Evolutionary conservation across 345 rosid species (phyloP), one percentile per base, ranked within the genome.

Genomic region (Isatis tinctoria): DNA sequence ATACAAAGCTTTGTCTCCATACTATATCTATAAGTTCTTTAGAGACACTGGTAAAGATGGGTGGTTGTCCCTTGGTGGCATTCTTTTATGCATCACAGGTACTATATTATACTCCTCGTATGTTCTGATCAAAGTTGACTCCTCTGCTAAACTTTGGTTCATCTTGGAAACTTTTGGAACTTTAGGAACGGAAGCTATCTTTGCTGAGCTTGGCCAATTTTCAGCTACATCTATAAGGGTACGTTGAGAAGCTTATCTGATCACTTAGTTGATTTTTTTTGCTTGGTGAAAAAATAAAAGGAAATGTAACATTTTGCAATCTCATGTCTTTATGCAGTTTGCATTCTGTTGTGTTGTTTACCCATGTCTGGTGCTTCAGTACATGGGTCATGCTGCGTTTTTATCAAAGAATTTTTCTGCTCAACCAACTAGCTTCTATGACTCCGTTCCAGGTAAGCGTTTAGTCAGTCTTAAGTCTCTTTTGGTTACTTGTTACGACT

Each of bases 351-450:
- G 87, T 73, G 80, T 90, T 44, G 87, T 87, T 44, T 95, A 90
- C 81, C 99, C 99, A 11, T 92, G 97, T 80, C 81, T 95, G 53
- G 95, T 95, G 83, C 90, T 95, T 81, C 99, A 95, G 76, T 95
- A 95, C 86, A 86, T 95, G 97, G 99, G 60, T 56, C 60, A 56
- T 30, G 60, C 60, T 30, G 60, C 60, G 43, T 95, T 86, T 10
- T 56, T 56, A 56, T 56, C 60, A 56, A 56, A 56, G 60, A 56
- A 56, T 10, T 56, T 30, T 30, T 56, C 60, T 56, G 60, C 60
- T 56, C 39, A 30, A 8, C 39, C 37, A 22, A 56, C 60, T 30
- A 56, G 39, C 60, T 28, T 56, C 39, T 56, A 56, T 56, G 36
- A 11, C 22, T 56, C 60, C 22, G 30, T 56, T 16, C 60, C 39